Evolutionary conservation across 2,329 filamentous ascomycete species (phyloP), one percentile per base, ranked within the genome.

Genomic region (Colletotrichum zoysiae): DNA sequence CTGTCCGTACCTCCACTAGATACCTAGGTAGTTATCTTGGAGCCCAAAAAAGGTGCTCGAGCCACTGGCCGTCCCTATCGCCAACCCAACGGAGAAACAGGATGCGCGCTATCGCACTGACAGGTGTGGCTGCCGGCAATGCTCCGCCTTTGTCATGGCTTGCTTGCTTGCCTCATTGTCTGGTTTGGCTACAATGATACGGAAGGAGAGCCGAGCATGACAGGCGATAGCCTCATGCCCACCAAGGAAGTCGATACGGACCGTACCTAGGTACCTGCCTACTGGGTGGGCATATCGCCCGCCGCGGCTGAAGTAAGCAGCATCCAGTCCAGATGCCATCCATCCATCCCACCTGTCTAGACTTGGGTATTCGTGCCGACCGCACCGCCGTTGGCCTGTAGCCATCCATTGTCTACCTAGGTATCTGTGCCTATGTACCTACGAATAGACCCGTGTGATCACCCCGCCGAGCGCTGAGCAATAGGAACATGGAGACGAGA

Each of bases 401-500:
- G 8, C 48, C 42, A 58, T 33, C 48, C 42, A 58, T 40, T 56
- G 50, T 64, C 35, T 44, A 42, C 14, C 14, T 42, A n/a, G n/a
- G n/a, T n/a, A 16, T 30, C 30, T 30, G 30, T 30, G 30, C 35
- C 35, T 38, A 38, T 30, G 30, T 30, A 3, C 35, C 35, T 38
- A 38, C 35, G 35, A 38, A 14, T 44, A 51, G 30, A 53, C 16
- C 51, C 51, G 62, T 59, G 68, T 60, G 59, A 71, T 72, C 65
- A 70, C 40, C 60, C 68, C 67, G 38, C 46, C 33, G n/a, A 69
- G 56, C 23, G 26, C 53, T 48, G 62, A 73, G 71, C 69, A 72
- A 69, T 72, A 53, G 69, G 64, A 74, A 38, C 46, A 23, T 38
- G 20, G 55, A 60, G 46, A 65, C 56, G 65, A 66, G 70, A 74